These are phyloP conservation scores for Plantago ovata DNA, from an alignment of 257 asterid genomes.

Conservation along the genomic window DNA sequence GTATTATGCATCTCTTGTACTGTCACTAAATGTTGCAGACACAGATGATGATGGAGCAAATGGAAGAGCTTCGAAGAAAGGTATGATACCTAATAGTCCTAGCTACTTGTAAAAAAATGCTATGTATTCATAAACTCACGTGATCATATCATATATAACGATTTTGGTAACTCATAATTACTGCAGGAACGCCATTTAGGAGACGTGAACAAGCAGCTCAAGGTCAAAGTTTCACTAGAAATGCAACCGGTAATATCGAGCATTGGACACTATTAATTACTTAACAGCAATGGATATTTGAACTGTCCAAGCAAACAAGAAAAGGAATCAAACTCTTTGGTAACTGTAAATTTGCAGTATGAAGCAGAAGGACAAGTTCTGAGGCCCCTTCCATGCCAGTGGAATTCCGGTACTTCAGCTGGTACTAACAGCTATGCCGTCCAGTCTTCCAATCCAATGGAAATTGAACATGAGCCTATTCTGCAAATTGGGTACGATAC, in stretches of 20 bases:
- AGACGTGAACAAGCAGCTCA: slow-evolving; percentile 84
- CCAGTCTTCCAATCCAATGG: slow-evolving; percentile 49
- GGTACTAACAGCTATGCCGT: slow-evolving; percentile 36
- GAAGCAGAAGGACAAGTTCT: slow-evolving; percentile 57
- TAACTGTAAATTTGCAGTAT: slow-evolving; percentile 37
- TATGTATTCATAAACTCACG: background rate
- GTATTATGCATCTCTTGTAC: background rate
- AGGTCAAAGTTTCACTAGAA: slow-evolving; percentile 72
- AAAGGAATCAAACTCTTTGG: background rate
- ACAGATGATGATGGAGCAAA: slow-evolving; percentile 68
- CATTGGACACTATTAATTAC: background rate
- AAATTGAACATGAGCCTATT: slow-evolving; percentile 47
- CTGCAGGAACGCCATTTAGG: slow-evolving; percentile 82
- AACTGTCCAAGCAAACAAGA: background rate
- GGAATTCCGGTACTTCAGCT: slow-evolving; percentile 42
- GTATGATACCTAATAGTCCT: slow-evolving; percentile 23
- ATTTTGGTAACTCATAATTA: background rate
- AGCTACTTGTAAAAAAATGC: background rate
- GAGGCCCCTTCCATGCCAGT: slow-evolving; percentile 38
- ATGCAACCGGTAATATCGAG: slow-evolving; percentile 45
- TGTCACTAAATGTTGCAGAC: slow-evolving; percentile 43
- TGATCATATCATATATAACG: too few species aligned
- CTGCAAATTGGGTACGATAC: slow-evolving; percentile 66
- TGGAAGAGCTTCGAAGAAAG: slow-evolving; percentile 93
- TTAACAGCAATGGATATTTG: background rate